Percentiles rank a stretch among this genome's conserved stretches.
phyloP scores from a whole-genome alignment of 306 rosid genomes.

The Dryas drummondii region DNA sequence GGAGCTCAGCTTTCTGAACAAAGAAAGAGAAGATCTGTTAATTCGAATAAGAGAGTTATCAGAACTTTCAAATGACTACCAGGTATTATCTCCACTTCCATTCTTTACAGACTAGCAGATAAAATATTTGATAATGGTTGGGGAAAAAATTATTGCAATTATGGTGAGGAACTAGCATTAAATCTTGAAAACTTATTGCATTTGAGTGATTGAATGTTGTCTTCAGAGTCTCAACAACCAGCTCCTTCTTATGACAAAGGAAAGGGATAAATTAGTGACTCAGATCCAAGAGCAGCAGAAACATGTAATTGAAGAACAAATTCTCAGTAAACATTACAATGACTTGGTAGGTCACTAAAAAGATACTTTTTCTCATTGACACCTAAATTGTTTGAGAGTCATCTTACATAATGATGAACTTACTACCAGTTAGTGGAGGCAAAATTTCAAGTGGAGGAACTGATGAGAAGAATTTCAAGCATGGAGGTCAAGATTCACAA shows the following conservation, averaged over 20 bases:
- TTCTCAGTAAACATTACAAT: conserved; percentile 35
- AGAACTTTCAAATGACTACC: conserved; percentile 35
- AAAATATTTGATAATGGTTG: background rate
- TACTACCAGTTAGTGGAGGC: conserved; percentile 47
- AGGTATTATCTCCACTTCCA: conserved; percentile 39
- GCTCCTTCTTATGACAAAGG: conserved; percentile 44
- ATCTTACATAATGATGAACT: conserved; percentile 3
- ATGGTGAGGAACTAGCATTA: background rate
- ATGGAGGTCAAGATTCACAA: conserved; percentile 54
- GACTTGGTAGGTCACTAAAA: conserved; percentile 45
- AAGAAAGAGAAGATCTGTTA: conserved; percentile 37
- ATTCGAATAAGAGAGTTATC: conserved; percentile 30
- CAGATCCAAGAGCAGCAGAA: conserved; percentile 54
- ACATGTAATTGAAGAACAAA: conserved; percentile 44
- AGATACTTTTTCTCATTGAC: conserved; percentile 19
- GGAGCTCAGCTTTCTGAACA: conserved; percentile 24
- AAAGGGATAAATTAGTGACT: conserved; percentile 50
- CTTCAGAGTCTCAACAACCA: conserved; percentile 50
- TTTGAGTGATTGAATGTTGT: conserved; percentile 24
- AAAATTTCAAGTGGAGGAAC: conserved; percentile 54
- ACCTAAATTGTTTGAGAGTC: conserved; percentile 2
- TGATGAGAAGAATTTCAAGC: conserved; percentile 48
- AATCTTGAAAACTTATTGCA: conserved; percentile 7
- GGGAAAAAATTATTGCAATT: background rate
- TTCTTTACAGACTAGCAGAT: background rate